phyloP scores from a whole-genome alignment of 345 rosid genomes.

The Moringa oleifera region DNA sequence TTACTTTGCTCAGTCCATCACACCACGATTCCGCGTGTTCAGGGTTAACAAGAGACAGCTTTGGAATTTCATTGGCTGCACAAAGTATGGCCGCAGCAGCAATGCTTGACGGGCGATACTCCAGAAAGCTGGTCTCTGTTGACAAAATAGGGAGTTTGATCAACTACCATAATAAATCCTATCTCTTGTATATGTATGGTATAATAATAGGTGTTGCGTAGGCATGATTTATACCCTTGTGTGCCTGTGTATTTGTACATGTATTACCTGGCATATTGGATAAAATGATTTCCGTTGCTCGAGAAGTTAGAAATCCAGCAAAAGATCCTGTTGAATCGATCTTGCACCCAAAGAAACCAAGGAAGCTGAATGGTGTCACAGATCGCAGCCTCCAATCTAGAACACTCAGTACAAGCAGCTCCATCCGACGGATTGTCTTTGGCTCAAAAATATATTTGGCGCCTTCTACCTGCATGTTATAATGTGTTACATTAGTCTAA shows the following conservation, averaged over 20 bases:
- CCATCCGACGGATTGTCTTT: constrained; percentile 84
- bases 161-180: not conserved
- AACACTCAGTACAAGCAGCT: constrained; percentile 71
- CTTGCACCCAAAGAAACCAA: constrained; percentile 85
- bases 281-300: constrained; percentile 71
- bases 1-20: constrained; percentile 86
- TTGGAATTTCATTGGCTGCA: constrained; percentile 78
- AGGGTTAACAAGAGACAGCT: constrained; percentile 53
- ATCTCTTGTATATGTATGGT: too few relatives aligned
- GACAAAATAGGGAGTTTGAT: too few relatives aligned
- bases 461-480: constrained; percentile 52
- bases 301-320: constrained; percentile 50
- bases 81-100: constrained; percentile 91
- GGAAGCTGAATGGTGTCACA: constrained; percentile 78
- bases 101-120: constrained; percentile 83
- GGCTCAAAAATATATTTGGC: constrained; percentile 73
- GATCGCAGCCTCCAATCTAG: constrained; percentile 96
- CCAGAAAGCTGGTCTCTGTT: constrained; percentile 85
- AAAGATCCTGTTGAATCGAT: constrained; percentile 63
- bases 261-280: constrained; percentile 72
- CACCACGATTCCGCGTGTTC: constrained; percentile 95
- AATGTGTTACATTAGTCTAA: too few relatives aligned
- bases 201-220: too few relatives aligned
- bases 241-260: not conserved
- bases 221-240: too few relatives aligned